A percentile compares a stretch with the other conserved stretches of the same genome.
Conservation (phyloP, 2,329 filamentous ascomycete species). For the Colletotrichum siamense region DNA sequence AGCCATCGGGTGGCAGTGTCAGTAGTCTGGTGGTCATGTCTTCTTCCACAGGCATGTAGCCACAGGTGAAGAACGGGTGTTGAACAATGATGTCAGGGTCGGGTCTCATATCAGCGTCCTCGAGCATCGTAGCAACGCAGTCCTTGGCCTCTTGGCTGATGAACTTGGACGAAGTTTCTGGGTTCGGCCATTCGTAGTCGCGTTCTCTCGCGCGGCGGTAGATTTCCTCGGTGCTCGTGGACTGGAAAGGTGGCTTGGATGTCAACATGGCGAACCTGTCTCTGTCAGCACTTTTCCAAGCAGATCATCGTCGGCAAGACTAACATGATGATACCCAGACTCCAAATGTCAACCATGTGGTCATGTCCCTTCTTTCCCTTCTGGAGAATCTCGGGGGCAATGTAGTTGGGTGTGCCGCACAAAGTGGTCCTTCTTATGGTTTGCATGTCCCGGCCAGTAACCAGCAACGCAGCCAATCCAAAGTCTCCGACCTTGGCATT, state of each 20-base stretch:
- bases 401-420: constrained; percentile 97
- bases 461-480: constrained; percentile 87
- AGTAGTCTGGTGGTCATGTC: constrained; percentile 66
- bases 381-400: constrained; percentile 94
- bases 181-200: constrained; percentile 81
- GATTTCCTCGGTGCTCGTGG: constrained; percentile 85
- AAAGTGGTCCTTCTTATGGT: constrained; percentile 87
- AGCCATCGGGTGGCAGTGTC: constrained; percentile 60
- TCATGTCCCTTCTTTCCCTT: constrained; percentile 95
- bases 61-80: constrained; percentile 79
- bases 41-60: constrained; percentile 69
- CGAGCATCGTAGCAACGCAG: constrained; percentile 76
- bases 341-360: constrained; percentile 98
- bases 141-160: constrained; percentile 80
- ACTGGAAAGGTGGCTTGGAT: constrained; percentile 95
- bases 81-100: constrained; percentile 80
- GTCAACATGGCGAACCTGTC: constrained; percentile 91
- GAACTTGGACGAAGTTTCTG: constrained; percentile 69
- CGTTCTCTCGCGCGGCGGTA: constrained; percentile 74
- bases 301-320: constrained; percentile 28
- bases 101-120: constrained; percentile 76
- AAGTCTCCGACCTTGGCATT: constrained; percentile 99
- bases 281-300: constrained; percentile 27
- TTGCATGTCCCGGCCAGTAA: constrained; percentile 89
- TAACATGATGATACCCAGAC: constrained; percentile 93